Conservation (phyloP, 768 basidiomycete genomes). For the Chalciporus piperatus region DNA sequence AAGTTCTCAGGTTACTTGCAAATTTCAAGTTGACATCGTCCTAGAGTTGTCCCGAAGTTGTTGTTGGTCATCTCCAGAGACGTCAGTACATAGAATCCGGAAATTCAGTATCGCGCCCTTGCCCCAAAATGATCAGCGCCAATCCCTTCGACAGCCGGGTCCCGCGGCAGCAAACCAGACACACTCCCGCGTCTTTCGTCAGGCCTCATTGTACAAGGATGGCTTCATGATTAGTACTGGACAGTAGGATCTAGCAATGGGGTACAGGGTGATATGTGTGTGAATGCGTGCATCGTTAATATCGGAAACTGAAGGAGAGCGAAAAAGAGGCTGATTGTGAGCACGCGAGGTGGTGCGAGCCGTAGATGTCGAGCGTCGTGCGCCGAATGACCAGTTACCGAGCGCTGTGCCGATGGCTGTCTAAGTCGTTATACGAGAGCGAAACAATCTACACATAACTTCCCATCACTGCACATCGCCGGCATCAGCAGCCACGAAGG, state of each 20-base stretch:
- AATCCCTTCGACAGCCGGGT: too few relatives aligned
- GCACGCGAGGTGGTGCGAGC: background rate
- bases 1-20: too few relatives aligned
- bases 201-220: background rate
- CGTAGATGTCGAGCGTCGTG: too few relatives aligned
- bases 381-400: background rate
- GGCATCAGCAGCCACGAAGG: conserved; percentile 8
- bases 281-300: conserved; percentile 9
- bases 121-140: background rate
- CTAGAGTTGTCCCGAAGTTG: too few relatives aligned
- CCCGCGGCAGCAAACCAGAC: background rate
- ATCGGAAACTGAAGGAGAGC: background rate
- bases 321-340: background rate
- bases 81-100: too few relatives aligned
- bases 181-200: background rate
- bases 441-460: conserved; percentile 32
- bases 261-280: conserved; percentile 3
- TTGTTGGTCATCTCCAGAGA: too few relatives aligned
- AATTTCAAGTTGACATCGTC: too few relatives aligned
- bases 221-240: conserved; percentile 5
- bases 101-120: background rate
- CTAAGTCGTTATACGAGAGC: conserved; percentile 16
- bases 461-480: conserved; percentile 23
- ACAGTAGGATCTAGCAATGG: conserved; percentile 10
- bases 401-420: background rate